These are phyloP conservation scores for Penicillium malachiteum DNA, from an alignment of 495 filamentous ascomycete species.

Conservation along the genomic window DNA sequence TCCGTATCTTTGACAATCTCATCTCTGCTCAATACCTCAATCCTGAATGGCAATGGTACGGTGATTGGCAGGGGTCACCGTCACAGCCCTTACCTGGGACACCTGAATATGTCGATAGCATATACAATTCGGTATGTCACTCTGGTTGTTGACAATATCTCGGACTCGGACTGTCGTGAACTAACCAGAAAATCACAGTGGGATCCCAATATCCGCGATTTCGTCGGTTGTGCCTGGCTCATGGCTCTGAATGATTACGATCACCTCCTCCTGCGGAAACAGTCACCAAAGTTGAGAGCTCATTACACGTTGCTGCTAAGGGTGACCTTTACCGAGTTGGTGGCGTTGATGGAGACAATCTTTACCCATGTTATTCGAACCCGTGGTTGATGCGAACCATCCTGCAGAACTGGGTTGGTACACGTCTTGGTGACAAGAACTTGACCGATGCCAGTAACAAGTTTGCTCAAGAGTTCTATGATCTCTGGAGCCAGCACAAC, in stretches of 20 bases:
- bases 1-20: conserved; percentile 40
- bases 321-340: conserved; percentile 44
- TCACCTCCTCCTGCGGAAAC: conserved; percentile 27
- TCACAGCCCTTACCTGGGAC: conserved; percentile 39
- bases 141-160: neutral
- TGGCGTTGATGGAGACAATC: conserved; percentile 43
- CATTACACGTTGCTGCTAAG: conserved; percentile 34
- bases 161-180: neutral
- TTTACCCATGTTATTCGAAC: conserved; percentile 45
- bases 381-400: conserved; percentile 45
- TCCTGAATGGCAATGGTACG: conserved; percentile 36
- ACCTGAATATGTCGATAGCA: conserved; percentile 27
- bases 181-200: conserved; percentile 20
- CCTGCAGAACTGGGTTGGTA: conserved; percentile 35
- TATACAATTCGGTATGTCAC: conserved; percentile 16
- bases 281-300: conserved; percentile 28
- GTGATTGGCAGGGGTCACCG: conserved; percentile 39
- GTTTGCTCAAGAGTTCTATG: conserved; percentile 34
- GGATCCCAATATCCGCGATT: conserved; percentile 47
- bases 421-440: conserved; percentile 33
- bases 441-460: conserved; percentile 36
- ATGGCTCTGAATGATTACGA: conserved; percentile 39
- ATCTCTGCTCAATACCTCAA: conserved; percentile 39
- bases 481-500: conserved; percentile 33
- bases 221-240: conserved; percentile 41